A percentile compares a stretch with the other conserved stretches of the same genome.
phyloP scores from a whole-genome alignment of 108 stramenopile species.

The Mediolabrus comicus region DNA sequence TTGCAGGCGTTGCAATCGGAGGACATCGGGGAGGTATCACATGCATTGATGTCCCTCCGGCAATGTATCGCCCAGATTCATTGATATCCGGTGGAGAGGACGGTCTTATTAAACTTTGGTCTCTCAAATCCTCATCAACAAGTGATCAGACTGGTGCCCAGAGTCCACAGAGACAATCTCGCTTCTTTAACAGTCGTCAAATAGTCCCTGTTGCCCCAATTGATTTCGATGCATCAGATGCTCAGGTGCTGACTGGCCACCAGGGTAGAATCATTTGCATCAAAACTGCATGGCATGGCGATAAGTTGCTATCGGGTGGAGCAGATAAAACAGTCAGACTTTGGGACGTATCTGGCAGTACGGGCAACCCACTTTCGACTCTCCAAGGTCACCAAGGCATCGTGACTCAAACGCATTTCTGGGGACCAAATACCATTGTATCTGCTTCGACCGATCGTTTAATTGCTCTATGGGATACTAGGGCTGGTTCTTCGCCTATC shows the following conservation, averaged over 20 bases:
- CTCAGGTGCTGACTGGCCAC: constrained; percentile 75
- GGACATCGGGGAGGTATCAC: constrained; percentile 86
- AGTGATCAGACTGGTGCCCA: constrained; percentile 10
- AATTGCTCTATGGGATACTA: constrained; percentile 81
- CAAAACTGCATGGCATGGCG: constrained; percentile 88
- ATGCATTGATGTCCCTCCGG: constrained; percentile 80
- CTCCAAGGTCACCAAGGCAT: constrained; percentile 79
- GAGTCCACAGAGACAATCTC: constrained; percentile 19
- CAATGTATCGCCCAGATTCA: constrained; percentile 80
- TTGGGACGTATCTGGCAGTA: constrained; percentile 72
- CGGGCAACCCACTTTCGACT: constrained; percentile 57
- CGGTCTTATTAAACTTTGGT: constrained; percentile 87
- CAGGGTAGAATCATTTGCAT: constrained; percentile 73
- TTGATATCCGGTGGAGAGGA: constrained; percentile 84
- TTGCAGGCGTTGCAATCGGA: constrained; percentile 30
- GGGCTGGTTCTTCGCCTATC: constrained; percentile 67
- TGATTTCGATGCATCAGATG: constrained; percentile 59
- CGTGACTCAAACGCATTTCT: constrained; percentile 79
- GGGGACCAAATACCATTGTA: constrained; percentile 84
- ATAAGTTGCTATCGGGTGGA: constrained; percentile 78
- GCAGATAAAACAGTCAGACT: constrained; percentile 77
- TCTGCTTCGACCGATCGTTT: constrained; percentile 86
- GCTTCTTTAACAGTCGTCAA: constrained; percentile 47
- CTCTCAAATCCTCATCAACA: constrained; percentile 49
- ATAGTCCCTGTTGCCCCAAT: constrained; percentile 13